Evolutionary conservation across 169 alveolate genomes (phyloP).

Genomic region (Condylostoma magnum): DNA sequence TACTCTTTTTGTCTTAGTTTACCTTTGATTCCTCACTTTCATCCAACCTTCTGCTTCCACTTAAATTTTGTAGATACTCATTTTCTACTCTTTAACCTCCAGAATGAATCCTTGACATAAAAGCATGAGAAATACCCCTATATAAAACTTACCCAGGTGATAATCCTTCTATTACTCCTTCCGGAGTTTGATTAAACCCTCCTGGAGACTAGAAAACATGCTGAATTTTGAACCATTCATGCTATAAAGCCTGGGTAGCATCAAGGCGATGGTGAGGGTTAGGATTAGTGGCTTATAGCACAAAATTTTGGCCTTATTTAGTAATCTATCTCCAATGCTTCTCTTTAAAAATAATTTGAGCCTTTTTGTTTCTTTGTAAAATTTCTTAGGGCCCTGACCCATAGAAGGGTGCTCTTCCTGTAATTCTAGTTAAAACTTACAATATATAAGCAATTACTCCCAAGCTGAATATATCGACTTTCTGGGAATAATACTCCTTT

Average conservation of each 20-base stretch:
- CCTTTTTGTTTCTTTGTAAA: neutral
- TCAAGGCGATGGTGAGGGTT: constrained; percentile 23
- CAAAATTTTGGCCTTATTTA: constrained; percentile 30
- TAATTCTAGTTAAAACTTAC: neutral
- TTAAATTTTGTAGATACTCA: too few species aligned
- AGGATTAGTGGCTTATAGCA: constrained; percentile 24
- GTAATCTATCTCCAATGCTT: constrained; percentile 26
- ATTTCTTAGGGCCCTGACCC: constrained; percentile 31
- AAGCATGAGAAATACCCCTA: too few species aligned
- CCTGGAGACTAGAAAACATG: too few species aligned
- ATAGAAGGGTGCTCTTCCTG: constrained; percentile 40
- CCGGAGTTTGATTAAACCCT: too few species aligned
- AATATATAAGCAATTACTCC: too few species aligned
- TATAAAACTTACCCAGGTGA: too few species aligned
- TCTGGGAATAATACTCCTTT: constrained; percentile 27
- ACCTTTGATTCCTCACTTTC: too few species aligned
- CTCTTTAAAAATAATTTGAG: neutral
- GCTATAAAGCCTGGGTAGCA: constrained; percentile 40
- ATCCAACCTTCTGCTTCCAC: too few species aligned
- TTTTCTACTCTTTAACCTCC: too few species aligned
- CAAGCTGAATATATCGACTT: constrained; percentile 39
- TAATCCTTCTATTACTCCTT: too few species aligned
- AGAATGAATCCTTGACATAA: too few species aligned
- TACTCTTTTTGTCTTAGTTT: too few species aligned
- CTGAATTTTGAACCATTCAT: constrained; percentile 43